These are phyloP conservation scores for Moniliella sp. DNA, from an alignment of 1,284 basidiomycete genomes.

Conservation along the genomic window DNA sequence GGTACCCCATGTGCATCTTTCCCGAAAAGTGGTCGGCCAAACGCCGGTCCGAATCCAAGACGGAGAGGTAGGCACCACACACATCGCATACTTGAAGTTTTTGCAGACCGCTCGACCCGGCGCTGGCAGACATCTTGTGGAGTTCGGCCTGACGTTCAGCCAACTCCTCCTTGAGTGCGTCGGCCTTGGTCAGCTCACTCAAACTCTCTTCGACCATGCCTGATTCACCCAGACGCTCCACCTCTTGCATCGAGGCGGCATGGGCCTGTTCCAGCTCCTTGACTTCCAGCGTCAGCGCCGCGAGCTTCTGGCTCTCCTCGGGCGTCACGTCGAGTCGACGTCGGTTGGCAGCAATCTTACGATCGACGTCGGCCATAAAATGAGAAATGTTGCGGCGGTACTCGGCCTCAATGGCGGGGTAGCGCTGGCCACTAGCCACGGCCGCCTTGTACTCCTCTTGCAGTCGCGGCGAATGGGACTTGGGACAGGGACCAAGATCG, in stretches of 20 bases:
- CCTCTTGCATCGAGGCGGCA: conserved; percentile 91
- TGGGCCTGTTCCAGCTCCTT: conserved; percentile 95
- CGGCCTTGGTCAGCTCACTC: conserved; percentile 85
- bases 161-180: conserved; percentile 89
- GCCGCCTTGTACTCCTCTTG: conserved; percentile 73
- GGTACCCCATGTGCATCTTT: conserved; percentile 98
- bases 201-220: conserved; percentile 96
- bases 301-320: conserved; percentile 95
- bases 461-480: conserved; percentile 79
- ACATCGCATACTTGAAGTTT: conserved; percentile 97
- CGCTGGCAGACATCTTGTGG: conserved; percentile 87
- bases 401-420: conserved; percentile 27
- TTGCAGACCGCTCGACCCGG: conserved; percentile 93
- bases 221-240: conserved; percentile 84
- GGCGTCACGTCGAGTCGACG: conserved; percentile 92
- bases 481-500: conserved; percentile 91
- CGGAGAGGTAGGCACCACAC: conserved; percentile 90
- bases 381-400: conserved; percentile 83
- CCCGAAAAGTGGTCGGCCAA: conserved; percentile 98
- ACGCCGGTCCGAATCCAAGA: conserved; percentile 91
- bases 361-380: conserved; percentile 93
- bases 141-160: conserved; percentile 85
- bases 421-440: conserved; percentile 42
- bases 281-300: conserved; percentile 95
- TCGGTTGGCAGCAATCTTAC: conserved; percentile 78